A percentile compares a stretch with the other conserved stretches of the same genome.
Evolutionary conservation across 2,329 filamentous ascomycete genomes (phyloP).

Genomic region (Diaporthe nobilis): DNA sequence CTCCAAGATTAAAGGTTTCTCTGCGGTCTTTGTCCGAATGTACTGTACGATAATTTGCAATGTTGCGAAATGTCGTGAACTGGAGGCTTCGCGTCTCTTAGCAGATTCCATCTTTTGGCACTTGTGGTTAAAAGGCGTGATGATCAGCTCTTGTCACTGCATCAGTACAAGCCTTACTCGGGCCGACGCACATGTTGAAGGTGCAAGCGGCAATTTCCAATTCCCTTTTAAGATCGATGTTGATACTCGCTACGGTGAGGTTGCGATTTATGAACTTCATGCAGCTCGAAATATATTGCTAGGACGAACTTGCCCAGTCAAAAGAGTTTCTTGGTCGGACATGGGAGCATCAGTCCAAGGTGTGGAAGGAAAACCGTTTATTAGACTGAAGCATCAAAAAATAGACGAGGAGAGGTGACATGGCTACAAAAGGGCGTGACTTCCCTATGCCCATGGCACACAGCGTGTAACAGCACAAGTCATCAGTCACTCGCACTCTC

Average conservation of each 20-base stretch:
- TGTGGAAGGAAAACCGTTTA: not conserved
- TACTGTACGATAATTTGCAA: too few relatives aligned
- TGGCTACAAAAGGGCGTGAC: not conserved
- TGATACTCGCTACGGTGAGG: not conserved
- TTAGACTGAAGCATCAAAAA: not conserved
- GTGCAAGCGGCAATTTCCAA: fast-evolving
- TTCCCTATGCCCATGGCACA: not conserved
- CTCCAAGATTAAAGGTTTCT: too few relatives aligned
- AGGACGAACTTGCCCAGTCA: not conserved
- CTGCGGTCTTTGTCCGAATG: too few relatives aligned
- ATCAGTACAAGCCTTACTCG: not conserved
- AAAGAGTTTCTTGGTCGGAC: fast-evolving
- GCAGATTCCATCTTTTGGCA: not conserved
- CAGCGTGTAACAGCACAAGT: not conserved
- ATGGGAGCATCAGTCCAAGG: not conserved
- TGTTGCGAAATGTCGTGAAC: not conserved
- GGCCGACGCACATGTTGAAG: not conserved
- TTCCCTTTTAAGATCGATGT: not conserved
- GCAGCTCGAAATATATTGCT: not conserved
- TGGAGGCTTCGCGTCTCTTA: not conserved
- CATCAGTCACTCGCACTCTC: not conserved
- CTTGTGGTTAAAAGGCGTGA: not conserved
- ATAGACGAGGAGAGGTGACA: not conserved
- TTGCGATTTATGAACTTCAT: not conserved
- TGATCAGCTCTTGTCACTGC: not conserved